Base-by-base conservation (phyloP, 495 filamentous ascomycete species). In the Parachaetomium inaequale region DNA sequence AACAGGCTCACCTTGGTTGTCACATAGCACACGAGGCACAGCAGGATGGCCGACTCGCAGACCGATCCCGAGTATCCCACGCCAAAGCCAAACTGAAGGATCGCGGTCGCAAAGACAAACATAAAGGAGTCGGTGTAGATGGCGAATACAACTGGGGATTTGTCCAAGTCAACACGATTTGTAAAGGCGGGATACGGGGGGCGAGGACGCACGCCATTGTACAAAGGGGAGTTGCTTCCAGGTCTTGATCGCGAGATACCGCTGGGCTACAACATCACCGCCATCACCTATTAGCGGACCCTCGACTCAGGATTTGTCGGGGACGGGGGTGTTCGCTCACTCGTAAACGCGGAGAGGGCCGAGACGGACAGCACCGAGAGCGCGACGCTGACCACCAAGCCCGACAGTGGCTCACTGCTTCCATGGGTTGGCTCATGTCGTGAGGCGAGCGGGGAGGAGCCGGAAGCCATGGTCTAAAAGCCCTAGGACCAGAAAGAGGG, bases 11-110 rank as follows among this genome's bases (percentile, higher is more conserved):
- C 78, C 73, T 84, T 84, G 1, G 80, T 82, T 0, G 78, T 79
- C 57, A 83, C 71, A 63, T 84, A 84, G 68, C 73, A 84, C 34
- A 74, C 70, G 28, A 79, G 68, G 64, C 79, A 84, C 5, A 82
- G 64, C 26, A 83, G 50, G 7, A 84, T 80, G 42, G 78, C 79
- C 7, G 72, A 71, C n/a, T 75, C 72, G 71, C 82, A 84, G 23
- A 78, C 69, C 10, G 66, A 56, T 4, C 65, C 42, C 32, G 71
- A 78, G 47, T 70, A 68, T 32, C 81, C 72, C 23, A 83, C 70
- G 3, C 79, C 79, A 45, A 81, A 70, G 29, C 79, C 79, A 65
- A 79, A 77, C 46, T 79, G 72, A 21, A 83, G 62, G n/a, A 83
- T 73, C 23, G 73, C 73, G 15, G 79, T 78, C n/a, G 72, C 76